Percentiles rank a stretch among this genome's conserved stretches.
These are phyloP conservation scores for Serendipita sp. DNA, from an alignment of 768 basidiomycete species.

Conservation along the genomic window DNA sequence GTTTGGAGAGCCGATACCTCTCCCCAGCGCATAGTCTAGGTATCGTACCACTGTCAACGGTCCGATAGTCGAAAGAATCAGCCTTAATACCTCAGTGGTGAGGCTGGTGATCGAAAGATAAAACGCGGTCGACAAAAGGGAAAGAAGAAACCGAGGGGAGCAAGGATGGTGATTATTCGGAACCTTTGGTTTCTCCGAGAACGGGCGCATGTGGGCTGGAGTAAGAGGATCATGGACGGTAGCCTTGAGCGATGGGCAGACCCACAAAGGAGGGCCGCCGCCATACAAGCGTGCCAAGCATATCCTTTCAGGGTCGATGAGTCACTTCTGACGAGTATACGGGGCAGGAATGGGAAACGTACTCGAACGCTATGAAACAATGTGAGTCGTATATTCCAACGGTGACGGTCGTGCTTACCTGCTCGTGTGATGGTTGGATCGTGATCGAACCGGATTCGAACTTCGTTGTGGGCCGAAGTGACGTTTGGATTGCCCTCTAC, in stretches of 20 bases:
- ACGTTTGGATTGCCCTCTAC: constrained; percentile 26
- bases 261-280: constrained; percentile 57
- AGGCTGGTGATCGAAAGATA: constrained; percentile 72
- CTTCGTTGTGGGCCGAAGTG: constrained; percentile 29
- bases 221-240: constrained; percentile 56
- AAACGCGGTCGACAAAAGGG: constrained; percentile 70
- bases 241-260: constrained; percentile 49
- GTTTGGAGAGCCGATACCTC: constrained; percentile 31
- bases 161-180: constrained; percentile 53
- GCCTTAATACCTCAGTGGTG: constrained; percentile 55
- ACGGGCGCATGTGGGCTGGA: constrained; percentile 30
- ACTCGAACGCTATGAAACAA: constrained; percentile 66
- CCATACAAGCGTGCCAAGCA: constrained; percentile 80
- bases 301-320: constrained; percentile 33
- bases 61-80: constrained; percentile 57
- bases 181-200: constrained; percentile 17
- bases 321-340: background rate
- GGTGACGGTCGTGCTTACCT: constrained; percentile 31
- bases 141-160: constrained; percentile 65
- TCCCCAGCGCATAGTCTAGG: constrained; percentile 68
- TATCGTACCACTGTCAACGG: constrained; percentile 64
- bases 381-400: constrained; percentile 9
- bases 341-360: constrained; percentile 21
- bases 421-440: constrained; percentile 80
- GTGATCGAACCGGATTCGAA: constrained; percentile 51